phyloP scores from a whole-genome alignment of 371 early-diverging fungal genomes.

The Mucor mucedo region DNA sequence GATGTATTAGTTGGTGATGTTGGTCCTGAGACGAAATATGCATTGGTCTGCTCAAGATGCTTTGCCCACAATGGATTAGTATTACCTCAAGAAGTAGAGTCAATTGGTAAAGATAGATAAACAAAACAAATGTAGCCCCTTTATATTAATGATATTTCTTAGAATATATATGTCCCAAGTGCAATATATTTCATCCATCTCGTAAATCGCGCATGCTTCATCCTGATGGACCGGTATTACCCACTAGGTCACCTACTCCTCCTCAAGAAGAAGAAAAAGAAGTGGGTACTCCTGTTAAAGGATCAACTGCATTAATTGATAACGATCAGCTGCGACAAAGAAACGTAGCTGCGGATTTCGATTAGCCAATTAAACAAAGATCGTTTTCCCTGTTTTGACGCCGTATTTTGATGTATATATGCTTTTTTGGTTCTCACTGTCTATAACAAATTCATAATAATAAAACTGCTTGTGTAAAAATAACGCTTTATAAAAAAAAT shows the following conservation, averaged over 20 bases:
- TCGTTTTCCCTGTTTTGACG: no score
- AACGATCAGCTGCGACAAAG: no score
- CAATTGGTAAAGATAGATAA: conserved; percentile 56
- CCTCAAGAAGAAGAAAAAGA: not conserved
- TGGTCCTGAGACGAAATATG: conserved; percentile 82
- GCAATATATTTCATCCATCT: conserved; percentile 24
- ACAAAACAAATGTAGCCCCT: not conserved
- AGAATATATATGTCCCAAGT: conserved; percentile 25
- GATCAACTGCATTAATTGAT: no score
- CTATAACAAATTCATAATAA: not conserved
- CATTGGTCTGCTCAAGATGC: conserved; percentile 88
- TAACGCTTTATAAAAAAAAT: not conserved
- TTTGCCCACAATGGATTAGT: conserved; percentile 90
- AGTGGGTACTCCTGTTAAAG: not conserved
- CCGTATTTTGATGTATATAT: not conserved
- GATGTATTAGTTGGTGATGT: conserved; percentile 86
- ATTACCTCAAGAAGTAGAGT: conserved; percentile 74
- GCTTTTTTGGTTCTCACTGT: not conserved
- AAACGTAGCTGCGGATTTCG: not conserved
- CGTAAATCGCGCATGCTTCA: conserved; percentile 14
- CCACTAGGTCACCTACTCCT: not conserved
- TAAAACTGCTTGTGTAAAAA: not conserved
- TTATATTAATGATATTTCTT: not conserved
- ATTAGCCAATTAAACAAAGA: not conserved
- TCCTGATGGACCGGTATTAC: conserved; percentile 10